Conservation (phyloP, 345 rosid genomes). For the Laguncularia racemosa region DNA sequence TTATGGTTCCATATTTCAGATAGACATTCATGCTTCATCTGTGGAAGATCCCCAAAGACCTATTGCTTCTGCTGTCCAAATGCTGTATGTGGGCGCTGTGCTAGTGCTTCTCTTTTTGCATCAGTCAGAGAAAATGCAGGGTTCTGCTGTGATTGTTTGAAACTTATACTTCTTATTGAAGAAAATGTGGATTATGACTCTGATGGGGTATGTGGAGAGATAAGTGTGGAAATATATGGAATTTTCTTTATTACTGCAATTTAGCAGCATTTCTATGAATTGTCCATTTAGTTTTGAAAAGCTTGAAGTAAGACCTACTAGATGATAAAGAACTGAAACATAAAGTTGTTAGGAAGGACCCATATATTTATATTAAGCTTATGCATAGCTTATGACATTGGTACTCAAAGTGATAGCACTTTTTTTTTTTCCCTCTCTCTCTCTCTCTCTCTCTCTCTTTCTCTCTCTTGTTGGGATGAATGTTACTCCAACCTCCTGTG, state of each 20-base stretch:
- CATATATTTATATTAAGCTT: too few species aligned
- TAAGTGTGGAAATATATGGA: neutral
- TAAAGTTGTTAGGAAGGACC: too few species aligned
- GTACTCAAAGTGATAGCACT: too few species aligned
- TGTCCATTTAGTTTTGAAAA: neutral
- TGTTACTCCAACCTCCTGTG: too few species aligned
- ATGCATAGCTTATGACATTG: too few species aligned
- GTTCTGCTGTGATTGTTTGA: conserved; percentile 32
- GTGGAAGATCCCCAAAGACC: conserved; percentile 31
- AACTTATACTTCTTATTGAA: conserved; percentile 31
- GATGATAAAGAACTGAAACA: too few species aligned
- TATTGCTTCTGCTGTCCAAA: conserved; percentile 45
- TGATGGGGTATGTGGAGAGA: conserved; percentile 24
- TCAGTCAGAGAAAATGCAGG: conserved; percentile 22
- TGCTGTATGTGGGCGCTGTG: conserved; percentile 40
- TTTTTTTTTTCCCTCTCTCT: too few species aligned
- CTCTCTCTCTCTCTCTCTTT: too few species aligned
- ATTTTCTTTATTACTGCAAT: neutral
- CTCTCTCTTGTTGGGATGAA: too few species aligned
- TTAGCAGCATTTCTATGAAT: neutral
- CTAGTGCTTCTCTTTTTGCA: conserved; percentile 21
- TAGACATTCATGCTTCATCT: conserved; percentile 39
- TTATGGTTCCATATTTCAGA: conserved; percentile 23
- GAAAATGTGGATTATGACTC: conserved; percentile 26
- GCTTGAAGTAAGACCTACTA: too few species aligned